A percentile compares a stretch with the other conserved stretches of the same genome.
phyloP scores from a whole-genome alignment of 2,329 filamentous ascomycete genomes.

The Tolypocladium pustulatum region DNA sequence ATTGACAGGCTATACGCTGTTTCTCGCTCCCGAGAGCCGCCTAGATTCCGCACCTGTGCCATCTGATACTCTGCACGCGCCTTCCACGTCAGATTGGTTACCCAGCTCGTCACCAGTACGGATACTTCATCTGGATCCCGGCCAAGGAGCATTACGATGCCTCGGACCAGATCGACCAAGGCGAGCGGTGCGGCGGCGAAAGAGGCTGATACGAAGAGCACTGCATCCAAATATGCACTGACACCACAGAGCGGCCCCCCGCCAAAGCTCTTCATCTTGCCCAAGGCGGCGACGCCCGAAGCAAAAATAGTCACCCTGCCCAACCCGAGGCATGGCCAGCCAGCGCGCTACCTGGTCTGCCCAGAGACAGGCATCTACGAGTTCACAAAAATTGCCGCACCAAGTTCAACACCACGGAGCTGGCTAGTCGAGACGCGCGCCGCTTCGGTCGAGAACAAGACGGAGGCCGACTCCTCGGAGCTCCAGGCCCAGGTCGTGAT shows the following conservation, averaged over 20 bases:
- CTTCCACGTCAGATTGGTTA: neutral
- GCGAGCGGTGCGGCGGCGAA: constrained; percentile 12
- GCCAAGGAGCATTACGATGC: constrained; percentile 24
- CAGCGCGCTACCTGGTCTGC: constrained; percentile 52
- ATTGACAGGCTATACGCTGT: neutral
- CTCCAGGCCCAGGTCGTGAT: constrained; percentile 37
- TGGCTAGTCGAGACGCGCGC: constrained; percentile 43
- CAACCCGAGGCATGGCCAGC: constrained; percentile 44
- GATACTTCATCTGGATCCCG: neutral
- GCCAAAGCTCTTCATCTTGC: constrained; percentile 50
- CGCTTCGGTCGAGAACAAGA: constrained; percentile 8
- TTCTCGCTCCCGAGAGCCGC: neutral
- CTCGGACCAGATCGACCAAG: constrained; percentile 37
- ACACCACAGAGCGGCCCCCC: constrained; percentile 29
- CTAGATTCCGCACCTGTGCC: no score
- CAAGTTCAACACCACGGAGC: constrained; percentile 44
- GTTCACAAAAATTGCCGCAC: constrained; percentile 46
- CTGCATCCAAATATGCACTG: constrained; percentile 27
- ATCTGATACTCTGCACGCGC: neutral
- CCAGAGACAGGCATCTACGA: constrained; percentile 54
- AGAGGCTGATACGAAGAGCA: constrained; percentile 16
- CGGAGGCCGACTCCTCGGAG: constrained; percentile 8
- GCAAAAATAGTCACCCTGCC: constrained; percentile 50
- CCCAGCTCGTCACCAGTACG: neutral
- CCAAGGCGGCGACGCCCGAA: constrained; percentile 38